Percentiles rank a stretch among this genome's conserved stretches.
These are phyloP conservation scores for Lachnellula occidentalis DNA, from an alignment of 2,329 filamentous ascomycete genomes.

Conservation along the genomic window DNA sequence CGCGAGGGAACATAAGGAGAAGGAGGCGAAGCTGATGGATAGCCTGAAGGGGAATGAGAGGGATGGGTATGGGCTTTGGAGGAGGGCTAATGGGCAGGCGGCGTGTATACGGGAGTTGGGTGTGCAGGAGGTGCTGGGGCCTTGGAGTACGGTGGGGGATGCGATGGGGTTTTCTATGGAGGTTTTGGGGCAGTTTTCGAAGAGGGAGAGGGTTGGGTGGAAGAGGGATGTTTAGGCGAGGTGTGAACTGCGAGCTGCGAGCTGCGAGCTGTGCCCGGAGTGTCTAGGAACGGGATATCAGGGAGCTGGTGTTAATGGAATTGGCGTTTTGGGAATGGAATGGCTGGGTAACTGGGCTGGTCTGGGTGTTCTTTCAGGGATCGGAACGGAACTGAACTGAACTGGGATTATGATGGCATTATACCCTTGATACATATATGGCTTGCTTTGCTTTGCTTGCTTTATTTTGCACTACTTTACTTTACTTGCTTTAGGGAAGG, in stretches of 20 bases:
- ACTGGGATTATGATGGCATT: too few species aligned
- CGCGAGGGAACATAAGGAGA: background rate
- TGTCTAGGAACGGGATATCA: background rate
- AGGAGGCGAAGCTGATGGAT: constrained; percentile 29
- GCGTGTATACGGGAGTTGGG: constrained; percentile 36
- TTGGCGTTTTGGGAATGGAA: too few species aligned
- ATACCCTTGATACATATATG: too few species aligned
- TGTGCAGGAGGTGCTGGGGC: constrained; percentile 29
- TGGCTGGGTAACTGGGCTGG: too few species aligned
- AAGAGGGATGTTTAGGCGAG: constrained; percentile 8
- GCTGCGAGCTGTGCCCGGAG: background rate
- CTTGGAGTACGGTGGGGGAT: constrained; percentile 38
- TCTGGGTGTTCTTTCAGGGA: too few species aligned
- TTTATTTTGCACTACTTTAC: too few species aligned
- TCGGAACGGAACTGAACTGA: too few species aligned
- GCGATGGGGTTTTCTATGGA: constrained; percentile 39
- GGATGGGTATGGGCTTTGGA: constrained; percentile 30
- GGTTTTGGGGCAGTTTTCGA: constrained; percentile 42
- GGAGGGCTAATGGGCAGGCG: constrained; percentile 15
- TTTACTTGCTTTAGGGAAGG: too few species aligned
- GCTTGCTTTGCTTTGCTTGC: too few species aligned
- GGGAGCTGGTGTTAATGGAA: too few species aligned
- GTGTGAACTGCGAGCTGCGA: background rate
- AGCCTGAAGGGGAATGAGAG: constrained; percentile 9
- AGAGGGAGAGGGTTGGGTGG: constrained; percentile 38